phyloP scores from a whole-genome alignment of 78 protist genomes.

The Emiliania huxleyi region DNA sequence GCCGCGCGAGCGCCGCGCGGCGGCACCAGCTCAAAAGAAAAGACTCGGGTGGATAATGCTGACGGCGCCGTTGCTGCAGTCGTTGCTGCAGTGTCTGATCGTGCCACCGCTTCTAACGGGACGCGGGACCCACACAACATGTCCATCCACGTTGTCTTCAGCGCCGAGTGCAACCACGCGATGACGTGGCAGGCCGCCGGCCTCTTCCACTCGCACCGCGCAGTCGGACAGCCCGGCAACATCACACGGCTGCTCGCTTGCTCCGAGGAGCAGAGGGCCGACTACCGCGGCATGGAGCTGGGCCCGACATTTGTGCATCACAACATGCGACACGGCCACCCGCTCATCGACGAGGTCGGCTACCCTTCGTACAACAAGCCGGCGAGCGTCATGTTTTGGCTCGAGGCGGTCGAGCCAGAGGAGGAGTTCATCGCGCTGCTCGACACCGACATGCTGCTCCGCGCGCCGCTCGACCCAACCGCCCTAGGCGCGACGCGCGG shows the following conservation, averaged over 20 bases:
- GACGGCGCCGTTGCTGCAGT: too few species aligned
- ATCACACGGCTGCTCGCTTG: conserved; percentile 13
- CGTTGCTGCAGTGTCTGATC: too few species aligned
- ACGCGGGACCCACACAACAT: background rate
- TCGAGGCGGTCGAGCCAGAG: background rate
- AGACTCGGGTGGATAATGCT: too few species aligned
- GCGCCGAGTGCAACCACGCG: background rate
- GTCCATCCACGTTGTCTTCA: background rate
- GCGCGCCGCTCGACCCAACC: background rate
- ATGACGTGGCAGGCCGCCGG: background rate
- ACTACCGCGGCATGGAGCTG: background rate
- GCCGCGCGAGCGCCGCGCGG: too few species aligned
- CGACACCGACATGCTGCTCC: background rate
- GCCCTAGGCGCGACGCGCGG: background rate
- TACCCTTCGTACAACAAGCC: conserved; percentile 25
- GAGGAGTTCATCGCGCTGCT: background rate
- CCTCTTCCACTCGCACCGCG: background rate
- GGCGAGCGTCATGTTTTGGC: background rate
- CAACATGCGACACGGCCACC: background rate
- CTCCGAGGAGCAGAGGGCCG: background rate
- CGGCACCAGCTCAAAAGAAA: too few species aligned
- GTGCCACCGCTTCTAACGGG: too few species aligned
- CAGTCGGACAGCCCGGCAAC: background rate
- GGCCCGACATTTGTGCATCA: background rate
- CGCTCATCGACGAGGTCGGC: background rate